Percentiles rank a stretch among this genome's conserved stretches.
phyloP scores from a whole-genome alignment of 352 stramenopile genomes.

The Pythium grandisporangium region DNA sequence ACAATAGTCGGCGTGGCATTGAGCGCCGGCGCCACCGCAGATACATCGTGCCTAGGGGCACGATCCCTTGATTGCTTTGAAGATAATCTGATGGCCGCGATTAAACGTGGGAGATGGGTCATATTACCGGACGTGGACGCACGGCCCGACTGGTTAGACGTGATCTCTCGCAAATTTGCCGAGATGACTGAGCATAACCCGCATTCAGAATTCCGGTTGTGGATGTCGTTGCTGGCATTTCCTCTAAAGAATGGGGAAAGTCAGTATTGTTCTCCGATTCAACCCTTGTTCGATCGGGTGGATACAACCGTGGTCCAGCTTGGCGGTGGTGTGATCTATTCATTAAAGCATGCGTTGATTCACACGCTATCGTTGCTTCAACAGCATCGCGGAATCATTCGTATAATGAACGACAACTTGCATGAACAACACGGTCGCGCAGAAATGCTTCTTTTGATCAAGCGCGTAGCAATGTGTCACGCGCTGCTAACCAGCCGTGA shows the following conservation, averaged over 20 bases:
- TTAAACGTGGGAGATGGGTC: slow-evolving; percentile 46
- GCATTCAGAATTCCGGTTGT: slow-evolving; percentile 60
- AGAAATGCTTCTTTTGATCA: slow-evolving; percentile 6
- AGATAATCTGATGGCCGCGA: slow-evolving; percentile 17
- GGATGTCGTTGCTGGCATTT: slow-evolving; percentile 22
- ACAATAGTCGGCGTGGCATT: slow-evolving; percentile 20
- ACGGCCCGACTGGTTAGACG: slow-evolving; percentile 6
- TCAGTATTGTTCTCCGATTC: no score
- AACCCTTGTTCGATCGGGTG: no score
- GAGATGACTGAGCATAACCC: slow-evolving; percentile 12
- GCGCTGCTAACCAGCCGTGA: slow-evolving; percentile 6
- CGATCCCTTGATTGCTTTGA: slow-evolving; percentile 20
- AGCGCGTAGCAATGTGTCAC: slow-evolving; percentile 17
- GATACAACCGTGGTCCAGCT: no score
- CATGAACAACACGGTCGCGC: no score
- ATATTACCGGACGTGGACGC: slow-evolving; percentile 32
- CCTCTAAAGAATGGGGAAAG: no score
- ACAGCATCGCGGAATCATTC: no score
- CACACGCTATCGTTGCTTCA: no score
- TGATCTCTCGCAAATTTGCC: slow-evolving; percentile 22
- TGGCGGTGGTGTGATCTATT: no score
- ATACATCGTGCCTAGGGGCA: slow-evolving; percentile 8
- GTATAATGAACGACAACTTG: no score
- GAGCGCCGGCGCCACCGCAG: slow-evolving; percentile 21
- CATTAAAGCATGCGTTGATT: no score